Evolutionary conservation across 2,329 filamentous ascomycete genomes (phyloP).

Genomic region (Colletotrichum endophyticum): DNA sequence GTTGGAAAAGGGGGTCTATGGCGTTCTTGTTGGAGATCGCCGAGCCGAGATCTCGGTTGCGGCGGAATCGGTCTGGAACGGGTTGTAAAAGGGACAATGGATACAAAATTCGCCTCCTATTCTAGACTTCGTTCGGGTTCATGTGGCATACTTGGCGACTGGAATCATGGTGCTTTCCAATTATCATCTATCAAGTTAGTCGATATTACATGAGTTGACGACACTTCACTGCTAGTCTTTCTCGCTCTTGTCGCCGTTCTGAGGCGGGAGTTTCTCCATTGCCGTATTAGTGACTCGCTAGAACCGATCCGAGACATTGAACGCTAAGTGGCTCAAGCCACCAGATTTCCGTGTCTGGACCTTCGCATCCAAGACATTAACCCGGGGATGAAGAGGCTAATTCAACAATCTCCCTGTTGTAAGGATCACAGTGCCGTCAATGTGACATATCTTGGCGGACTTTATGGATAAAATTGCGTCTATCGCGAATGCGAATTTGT

Average conservation of each 20-base stretch:
- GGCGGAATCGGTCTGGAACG: neutral
- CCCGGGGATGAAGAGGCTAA: neutral
- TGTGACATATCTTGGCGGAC: neutral
- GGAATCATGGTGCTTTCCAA: neutral
- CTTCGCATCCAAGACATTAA: neutral
- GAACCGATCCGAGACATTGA: neutral
- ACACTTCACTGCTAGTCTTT: neutral
- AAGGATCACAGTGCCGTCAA: neutral
- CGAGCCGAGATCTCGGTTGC: neutral
- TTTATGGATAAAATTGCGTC: neutral
- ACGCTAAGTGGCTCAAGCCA: neutral
- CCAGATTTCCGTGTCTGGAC: neutral
- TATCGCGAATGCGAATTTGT: neutral
- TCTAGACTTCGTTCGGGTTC: neutral
- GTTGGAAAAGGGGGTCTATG: conserved; percentile 11
- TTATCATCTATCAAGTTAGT: neutral
- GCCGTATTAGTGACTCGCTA: neutral
- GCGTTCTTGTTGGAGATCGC: conserved; percentile 1
- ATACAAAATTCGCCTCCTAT: neutral
- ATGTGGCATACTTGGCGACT: neutral
- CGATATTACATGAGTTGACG: neutral
- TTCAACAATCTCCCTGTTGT: neutral
- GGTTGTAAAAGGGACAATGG: neutral
- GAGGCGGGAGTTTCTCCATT: neutral
- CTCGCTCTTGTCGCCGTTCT: neutral